Percentiles rank a stretch among this genome's conserved stretches.
phyloP scores from a whole-genome alignment of 768 basidiomycete genomes.

The Psilocybe subaeruginosa region DNA sequence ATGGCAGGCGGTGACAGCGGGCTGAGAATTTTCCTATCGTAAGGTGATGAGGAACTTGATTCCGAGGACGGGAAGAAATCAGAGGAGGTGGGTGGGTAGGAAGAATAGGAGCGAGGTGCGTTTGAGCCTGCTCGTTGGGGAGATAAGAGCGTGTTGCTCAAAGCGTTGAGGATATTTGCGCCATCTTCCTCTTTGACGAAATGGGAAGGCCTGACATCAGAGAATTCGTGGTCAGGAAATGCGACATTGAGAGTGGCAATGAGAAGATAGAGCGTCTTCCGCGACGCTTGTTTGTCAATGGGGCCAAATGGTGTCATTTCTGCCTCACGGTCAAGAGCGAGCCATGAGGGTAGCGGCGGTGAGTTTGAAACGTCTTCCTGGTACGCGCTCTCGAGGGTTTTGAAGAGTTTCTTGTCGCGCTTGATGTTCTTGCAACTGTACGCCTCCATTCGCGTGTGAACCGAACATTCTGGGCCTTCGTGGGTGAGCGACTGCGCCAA shows the following conservation, averaged over 20 bases:
- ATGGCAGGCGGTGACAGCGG: conserved; percentile 75
- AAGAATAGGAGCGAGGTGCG: conserved; percentile 83
- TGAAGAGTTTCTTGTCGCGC: conserved; percentile 96
- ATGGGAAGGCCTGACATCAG: conserved; percentile 85
- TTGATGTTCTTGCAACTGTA: conserved; percentile 98
- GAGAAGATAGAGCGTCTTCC: conserved; percentile 94
- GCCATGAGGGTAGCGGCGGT: conserved; percentile 82
- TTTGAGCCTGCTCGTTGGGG: conserved; percentile 67
- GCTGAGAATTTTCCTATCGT: conserved; percentile 56
- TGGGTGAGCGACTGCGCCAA: conserved; percentile 82
- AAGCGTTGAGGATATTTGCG: conserved; percentile 79
- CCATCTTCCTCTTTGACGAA: conserved; percentile 86
- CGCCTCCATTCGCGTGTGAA: conserved; percentile 92
- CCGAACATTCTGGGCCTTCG: conserved; percentile 85
- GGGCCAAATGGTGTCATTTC: conserved; percentile 91
- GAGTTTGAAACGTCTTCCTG: conserved; percentile 79
- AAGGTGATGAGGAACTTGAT: conserved; percentile 73
- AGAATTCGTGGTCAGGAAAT: conserved; percentile 98
- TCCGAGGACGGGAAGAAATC: conserved; percentile 79
- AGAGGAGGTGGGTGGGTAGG: conserved; percentile 75
- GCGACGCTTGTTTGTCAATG: conserved; percentile 79
- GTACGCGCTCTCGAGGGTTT: conserved; percentile 87
- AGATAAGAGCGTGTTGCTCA: conserved; percentile 81
- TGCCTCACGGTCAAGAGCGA: conserved; percentile 68
- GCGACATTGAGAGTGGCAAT: conserved; percentile 97